phyloP scores from a whole-genome alignment of 192 early-diverging fungal genomes.

The Glomus cerebriforme region DNA sequence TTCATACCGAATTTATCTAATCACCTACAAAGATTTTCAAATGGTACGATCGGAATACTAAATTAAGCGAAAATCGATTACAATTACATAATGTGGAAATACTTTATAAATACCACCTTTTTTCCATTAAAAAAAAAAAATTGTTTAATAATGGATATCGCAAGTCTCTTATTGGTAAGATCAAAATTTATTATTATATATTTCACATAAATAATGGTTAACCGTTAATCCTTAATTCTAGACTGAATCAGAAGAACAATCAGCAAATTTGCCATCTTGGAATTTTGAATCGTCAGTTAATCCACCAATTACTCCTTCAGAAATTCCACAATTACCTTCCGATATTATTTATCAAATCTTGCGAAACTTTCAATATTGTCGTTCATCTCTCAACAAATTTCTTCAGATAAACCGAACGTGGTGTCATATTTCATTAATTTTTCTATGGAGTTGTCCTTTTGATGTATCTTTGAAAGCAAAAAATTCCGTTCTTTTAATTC shows the following conservation, averaged over 20 bases:
- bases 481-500: neutral
- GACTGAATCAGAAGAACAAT: neutral
- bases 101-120: too few species aligned
- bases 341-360: neutral
- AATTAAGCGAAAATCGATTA: too few species aligned
- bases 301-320: too few species aligned
- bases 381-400: neutral
- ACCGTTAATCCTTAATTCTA: neutral
- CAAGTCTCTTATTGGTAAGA: neutral
- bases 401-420: neutral
- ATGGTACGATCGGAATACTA: too few species aligned
- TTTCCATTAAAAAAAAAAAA: too few species aligned
- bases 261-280: neutral
- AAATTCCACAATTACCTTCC: neutral
- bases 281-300: neutral
- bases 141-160: constrained; percentile 3
- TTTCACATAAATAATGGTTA: neutral
- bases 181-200: neutral
- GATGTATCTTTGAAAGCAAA: neutral
- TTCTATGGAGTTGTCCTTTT: neutral
- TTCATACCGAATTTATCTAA: too few species aligned
- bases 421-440: neutral
- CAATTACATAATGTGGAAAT: too few species aligned
- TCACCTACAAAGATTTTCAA: too few species aligned
- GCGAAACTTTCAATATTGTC: neutral